Evolutionary conservation across 2,329 filamentous ascomycete species (phyloP), one percentile per base, ranked within the genome.

Genomic region (Orbilia brochopaga): DNA sequence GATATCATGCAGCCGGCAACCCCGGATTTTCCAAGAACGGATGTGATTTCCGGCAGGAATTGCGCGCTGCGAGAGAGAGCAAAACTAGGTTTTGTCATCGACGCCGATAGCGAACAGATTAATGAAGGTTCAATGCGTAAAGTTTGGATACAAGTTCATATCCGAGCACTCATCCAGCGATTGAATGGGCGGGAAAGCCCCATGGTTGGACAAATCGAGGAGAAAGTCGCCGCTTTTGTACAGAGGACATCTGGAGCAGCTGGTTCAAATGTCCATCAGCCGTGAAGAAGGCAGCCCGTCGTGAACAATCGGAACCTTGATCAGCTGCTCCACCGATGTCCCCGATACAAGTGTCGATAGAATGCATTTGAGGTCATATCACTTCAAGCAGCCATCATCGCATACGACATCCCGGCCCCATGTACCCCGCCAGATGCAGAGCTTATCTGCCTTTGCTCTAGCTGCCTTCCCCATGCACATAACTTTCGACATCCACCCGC

Each of bases 11-110:
- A 59, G 52, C 46, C 32, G 13, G 24, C 42, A 60, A 70, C 66
- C 66, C 66, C 66, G 55, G 66, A 64, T 70, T 70, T 60, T 69
- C 66, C 59, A 70, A 69, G 58, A 63, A 60, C 66, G 50, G 66
- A 37, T 59, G 53, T 64, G 52, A 70, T 64, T 55, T 70, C 66
- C 66, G 59, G 59, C 48, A 55, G 35, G 51, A 58, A 40, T 40
- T 52, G 54, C 54, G 53, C 52, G 42, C 6, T 57, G 35, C 57
- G 7, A 42, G 35, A 60, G 56, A 50, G n/a, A n/a, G n/a, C n/a
- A 46, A 10, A 32, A 52, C 35, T 35, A 23, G 27, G 15, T 30
- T 32, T 21, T 46, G 27, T 42, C 23, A 44, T 27, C 19, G 4
- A 56, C 27, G 17, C n/a, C 15, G 24, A 19, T n/a, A 59, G 24